Evolutionary conservation across 2,329 filamentous ascomycete genomes (phyloP), one percentile per base, ranked within the genome.

Genomic region (Xylaria sp.): DNA sequence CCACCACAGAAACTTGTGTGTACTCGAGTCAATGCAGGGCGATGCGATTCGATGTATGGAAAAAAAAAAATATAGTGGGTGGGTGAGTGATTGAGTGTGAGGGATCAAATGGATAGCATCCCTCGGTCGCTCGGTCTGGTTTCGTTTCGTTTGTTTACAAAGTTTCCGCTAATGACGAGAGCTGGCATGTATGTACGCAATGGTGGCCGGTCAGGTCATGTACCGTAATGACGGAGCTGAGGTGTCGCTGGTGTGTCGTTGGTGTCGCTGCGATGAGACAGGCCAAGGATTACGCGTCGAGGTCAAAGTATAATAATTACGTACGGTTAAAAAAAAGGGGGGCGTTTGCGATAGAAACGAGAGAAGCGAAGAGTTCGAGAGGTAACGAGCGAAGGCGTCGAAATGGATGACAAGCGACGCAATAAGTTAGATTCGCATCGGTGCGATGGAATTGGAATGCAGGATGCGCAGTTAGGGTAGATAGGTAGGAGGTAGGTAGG

Each of bases 331-430:
- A 60, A 70, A 69, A 36, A 53, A 56, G 66, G 59, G 66, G 59
- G 62, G 58, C 27, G 27, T 27, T 47, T 56, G 68, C 65, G 54
- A 61, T 24, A 66, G 68, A 7, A 7, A 36, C 55, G 36, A 66
- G 47, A 64, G 68, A 68, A 70, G 59, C 24, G 68, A 70, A 70
- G 19, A 14, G n/a, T 42, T 60, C 30, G 54, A 63, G 59, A 60
- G 57, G 59, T 68, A 70, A 58, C 68, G 68, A 70, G 56, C 60
- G 68, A 66, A 57, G 53, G 47, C 59, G 59, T 69, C 68, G 42
- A 42, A 53, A 57, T 24, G 24, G 42, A 39, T 42, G 54, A 63
- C 54, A 65, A 50, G 53, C 24, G 45, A 47, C 32, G 30, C 51
- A 30, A 34, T 8, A 32, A 65, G 24, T 64, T 42, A 68, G 47